Evolutionary conservation across 2,329 filamentous ascomycete genomes (phyloP).

Genomic region (Penicillium sp.): DNA sequence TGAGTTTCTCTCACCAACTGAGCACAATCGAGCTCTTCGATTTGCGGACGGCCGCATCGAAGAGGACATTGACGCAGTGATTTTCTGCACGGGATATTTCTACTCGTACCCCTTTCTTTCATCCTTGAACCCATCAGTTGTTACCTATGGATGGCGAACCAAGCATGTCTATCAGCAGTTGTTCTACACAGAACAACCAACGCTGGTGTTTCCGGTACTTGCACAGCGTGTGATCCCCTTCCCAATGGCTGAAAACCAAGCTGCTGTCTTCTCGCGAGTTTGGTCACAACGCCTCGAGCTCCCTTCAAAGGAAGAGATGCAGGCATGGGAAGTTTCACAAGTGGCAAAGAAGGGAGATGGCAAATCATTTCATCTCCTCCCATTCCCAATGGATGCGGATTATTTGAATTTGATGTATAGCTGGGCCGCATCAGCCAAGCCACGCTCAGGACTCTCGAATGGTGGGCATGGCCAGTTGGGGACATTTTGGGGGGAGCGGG

Average conservation of each 20-base stretch:
- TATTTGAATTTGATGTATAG: constrained; percentile 50
- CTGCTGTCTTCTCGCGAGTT: constrained; percentile 73
- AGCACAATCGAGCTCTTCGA: constrained; percentile 61
- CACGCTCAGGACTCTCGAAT: constrained; percentile 46
- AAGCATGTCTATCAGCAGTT: constrained; percentile 77
- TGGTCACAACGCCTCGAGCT: constrained; percentile 73
- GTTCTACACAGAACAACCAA: constrained; percentile 75
- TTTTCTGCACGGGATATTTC: constrained; percentile 91
- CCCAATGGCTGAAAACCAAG: constrained; percentile 76
- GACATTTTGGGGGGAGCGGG: constrained; percentile 70
- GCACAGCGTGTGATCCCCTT: constrained; percentile 89
- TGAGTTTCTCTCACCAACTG: constrained; percentile 56
- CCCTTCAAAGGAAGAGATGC: constrained; percentile 67
- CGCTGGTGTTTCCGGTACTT: constrained; percentile 74
- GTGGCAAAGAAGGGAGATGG: constrained; percentile 51
- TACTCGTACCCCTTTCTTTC: constrained; percentile 77
- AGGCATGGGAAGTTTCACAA: constrained; percentile 62
- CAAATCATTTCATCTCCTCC: constrained; percentile 58
- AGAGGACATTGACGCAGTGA: constrained; percentile 69
- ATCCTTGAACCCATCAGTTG: constrained; percentile 56
- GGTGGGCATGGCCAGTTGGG: constrained; percentile 65
- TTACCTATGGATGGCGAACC: constrained; percentile 71
- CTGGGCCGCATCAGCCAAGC: constrained; percentile 45
- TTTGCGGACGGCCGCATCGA: constrained; percentile 70
- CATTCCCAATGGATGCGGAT: constrained; percentile 53